Percentiles rank a stretch among this genome's conserved stretches.
Evolutionary conservation across 2,329 filamentous ascomycete species (phyloP).

Genomic region (Pseudofabraea citricarpa): DNA sequence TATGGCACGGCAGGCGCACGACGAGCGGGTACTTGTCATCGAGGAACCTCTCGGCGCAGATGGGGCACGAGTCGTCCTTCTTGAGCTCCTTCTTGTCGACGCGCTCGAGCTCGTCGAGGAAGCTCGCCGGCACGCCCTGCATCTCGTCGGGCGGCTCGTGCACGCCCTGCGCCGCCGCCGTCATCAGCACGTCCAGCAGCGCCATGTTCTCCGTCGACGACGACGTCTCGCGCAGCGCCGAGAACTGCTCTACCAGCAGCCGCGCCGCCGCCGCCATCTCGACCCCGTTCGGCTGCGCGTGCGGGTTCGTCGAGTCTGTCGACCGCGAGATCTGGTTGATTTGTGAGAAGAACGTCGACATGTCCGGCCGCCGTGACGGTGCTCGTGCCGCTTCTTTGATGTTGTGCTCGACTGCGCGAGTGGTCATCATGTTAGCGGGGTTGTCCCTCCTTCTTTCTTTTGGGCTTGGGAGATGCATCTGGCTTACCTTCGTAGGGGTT

Average conservation of each 20-base stretch:
- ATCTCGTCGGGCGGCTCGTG: constrained; percentile 46
- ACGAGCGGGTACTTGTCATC: constrained; percentile 60
- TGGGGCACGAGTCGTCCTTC: constrained; percentile 50
- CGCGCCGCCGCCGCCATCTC: constrained; percentile 53
- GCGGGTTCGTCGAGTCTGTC: constrained; percentile 36
- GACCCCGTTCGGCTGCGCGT: constrained; percentile 54
- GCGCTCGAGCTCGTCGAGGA: constrained; percentile 54
- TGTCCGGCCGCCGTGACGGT: constrained; percentile 50
- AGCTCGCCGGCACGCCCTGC: constrained; percentile 52
- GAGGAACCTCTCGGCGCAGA: constrained; percentile 57
- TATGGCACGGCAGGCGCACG: constrained; percentile 59
- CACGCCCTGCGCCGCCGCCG: constrained; percentile 44
- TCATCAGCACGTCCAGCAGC: constrained; percentile 46
- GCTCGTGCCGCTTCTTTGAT: constrained; percentile 41
- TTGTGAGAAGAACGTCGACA: constrained; percentile 57
- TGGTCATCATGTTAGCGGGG: constrained; percentile 11
- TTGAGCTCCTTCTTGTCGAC: constrained; percentile 47
- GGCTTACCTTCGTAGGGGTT: constrained; percentile 51
- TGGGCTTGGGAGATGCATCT: constrained; percentile 6
- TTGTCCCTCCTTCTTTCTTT: too few species aligned
- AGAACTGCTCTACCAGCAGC: constrained; percentile 54
- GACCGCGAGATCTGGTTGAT: constrained; percentile 36
- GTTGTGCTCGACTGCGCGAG: constrained; percentile 56
- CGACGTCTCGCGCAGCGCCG: constrained; percentile 45
- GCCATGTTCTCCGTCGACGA: constrained; percentile 27